Conservation (phyloP, 495 filamentous ascomycete genomes). For the Hyaloscypha variabilis region DNA sequence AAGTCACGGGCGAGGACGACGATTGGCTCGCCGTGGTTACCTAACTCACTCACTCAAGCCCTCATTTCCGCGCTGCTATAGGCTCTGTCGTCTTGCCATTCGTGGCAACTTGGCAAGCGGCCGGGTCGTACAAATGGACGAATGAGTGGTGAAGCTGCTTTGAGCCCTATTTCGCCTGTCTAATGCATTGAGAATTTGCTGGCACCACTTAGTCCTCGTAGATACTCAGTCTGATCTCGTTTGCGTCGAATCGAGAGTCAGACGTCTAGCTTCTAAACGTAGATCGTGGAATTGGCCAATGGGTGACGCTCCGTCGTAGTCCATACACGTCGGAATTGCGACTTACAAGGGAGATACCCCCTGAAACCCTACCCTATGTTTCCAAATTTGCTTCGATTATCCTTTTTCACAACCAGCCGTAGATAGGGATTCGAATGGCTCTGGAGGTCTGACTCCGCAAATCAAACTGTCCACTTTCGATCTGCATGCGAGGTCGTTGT, state of each 20-base stretch:
- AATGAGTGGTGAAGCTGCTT: not conserved
- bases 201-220: slow-evolving; percentile 1
- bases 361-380: not conserved
- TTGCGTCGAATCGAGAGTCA: not conserved
- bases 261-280: not conserved
- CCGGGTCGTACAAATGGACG: not conserved
- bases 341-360: not conserved
- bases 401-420: not conserved
- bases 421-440: not conserved
- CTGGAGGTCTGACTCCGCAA: not conserved
- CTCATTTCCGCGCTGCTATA: not conserved
- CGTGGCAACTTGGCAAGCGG: not conserved
- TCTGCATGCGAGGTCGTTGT: not conserved
- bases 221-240: not conserved
- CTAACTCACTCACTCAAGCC: not conserved
- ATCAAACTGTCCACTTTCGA: not conserved
- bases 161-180: not conserved
- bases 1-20: not conserved
- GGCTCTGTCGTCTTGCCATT: not conserved
- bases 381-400: not conserved
- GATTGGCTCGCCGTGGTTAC: not conserved
- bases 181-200: slow-evolving; percentile 9
- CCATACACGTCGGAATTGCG: not conserved
- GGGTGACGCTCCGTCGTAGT: not conserved
- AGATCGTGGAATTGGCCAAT: not conserved